Base-by-base conservation (phyloP, 495 filamentous ascomycete genomes). In the Stereocaulon alpinum region DNA sequence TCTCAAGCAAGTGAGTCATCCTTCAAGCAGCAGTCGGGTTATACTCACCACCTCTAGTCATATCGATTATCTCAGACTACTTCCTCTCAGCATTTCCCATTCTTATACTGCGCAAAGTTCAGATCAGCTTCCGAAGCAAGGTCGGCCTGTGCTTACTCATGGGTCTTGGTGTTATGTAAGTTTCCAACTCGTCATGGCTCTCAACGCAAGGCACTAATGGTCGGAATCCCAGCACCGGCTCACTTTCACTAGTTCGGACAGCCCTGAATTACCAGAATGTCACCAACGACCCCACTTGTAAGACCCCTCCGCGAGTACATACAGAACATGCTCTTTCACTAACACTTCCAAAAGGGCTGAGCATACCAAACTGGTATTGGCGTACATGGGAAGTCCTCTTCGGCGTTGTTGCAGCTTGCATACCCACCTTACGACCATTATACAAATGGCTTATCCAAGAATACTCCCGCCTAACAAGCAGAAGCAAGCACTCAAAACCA, bases 131-230 rank as follows among this genome's bases (percentile, higher is more conserved):
- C 3, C 66, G 66, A 17, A 65, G 55, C 2, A 75, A 71, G 59
- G 43, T 72, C 32, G 67, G 69, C 6, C 48, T 75, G 2, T 72
- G 69, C 43, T 41, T 67, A 12, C 57, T 73, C 3, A 73, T 75
- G 72, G 67, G 71, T 3, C 69, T 70, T 9, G 68, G 70, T 30
- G 27, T 74, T 0, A 66, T 75, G 67, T 3, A 24, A 24, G 24
- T 24, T 24, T 24, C 24, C 24, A 24, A 24, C 24, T 24, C 24
- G 3, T 24, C 24, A 1, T 1, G 3, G 3, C 24, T 1, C 24
- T 24, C 3, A 1, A 24, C 3, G 24, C 24, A 24, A 24, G 24
- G 24, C 24, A 24, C 24, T 3, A 24, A 1, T 24, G 24, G 1
- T 24, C 24, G 24, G 24, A 24, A 24, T 3, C 3, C 24, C 24